Conservation (phyloP, 2,329 filamentous ascomycete genomes). For the Diplodia intermedia region DNA sequence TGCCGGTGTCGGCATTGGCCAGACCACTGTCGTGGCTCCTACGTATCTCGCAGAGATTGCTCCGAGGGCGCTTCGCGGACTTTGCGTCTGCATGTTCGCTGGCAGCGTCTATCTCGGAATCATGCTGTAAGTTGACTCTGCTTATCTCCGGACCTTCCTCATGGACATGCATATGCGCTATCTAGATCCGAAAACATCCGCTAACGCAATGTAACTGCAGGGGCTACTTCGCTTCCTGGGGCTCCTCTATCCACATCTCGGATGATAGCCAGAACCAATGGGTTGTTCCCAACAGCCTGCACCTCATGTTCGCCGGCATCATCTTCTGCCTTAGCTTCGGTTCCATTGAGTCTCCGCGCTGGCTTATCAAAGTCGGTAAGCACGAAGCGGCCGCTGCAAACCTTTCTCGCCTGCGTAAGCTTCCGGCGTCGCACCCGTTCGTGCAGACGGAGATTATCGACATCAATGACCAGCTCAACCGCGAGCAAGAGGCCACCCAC, state of each 20-base stretch:
- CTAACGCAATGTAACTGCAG: neutral
- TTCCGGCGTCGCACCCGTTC: conserved; percentile 66
- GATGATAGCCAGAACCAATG: conserved; percentile 53
- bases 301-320: conserved; percentile 77
- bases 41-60: conserved; percentile 77
- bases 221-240: conserved; percentile 74
- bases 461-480: conserved; percentile 71
- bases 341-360: conserved; percentile 73
- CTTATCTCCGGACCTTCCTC: neutral
- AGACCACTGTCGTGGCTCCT: conserved; percentile 71
- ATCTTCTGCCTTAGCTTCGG: conserved; percentile 74
- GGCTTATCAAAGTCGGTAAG: conserved; percentile 69
- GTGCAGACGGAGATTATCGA: conserved; percentile 66
- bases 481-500: conserved; percentile 74
- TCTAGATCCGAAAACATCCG: neutral
- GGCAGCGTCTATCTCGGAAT: conserved; percentile 79
- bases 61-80: conserved; percentile 71
- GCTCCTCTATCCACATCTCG: conserved; percentile 60
- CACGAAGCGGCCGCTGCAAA: conserved; percentile 64
- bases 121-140: conserved; percentile 58
- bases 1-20: conserved; percentile 69
- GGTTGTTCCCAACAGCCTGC: conserved; percentile 75
- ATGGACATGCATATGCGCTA: neutral
- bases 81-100: conserved; percentile 75
- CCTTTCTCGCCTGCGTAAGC: conserved; percentile 65